These are phyloP conservation scores for Diaporthe citri DNA, from an alignment of 2,329 filamentous ascomycete genomes.

Conservation along the genomic window DNA sequence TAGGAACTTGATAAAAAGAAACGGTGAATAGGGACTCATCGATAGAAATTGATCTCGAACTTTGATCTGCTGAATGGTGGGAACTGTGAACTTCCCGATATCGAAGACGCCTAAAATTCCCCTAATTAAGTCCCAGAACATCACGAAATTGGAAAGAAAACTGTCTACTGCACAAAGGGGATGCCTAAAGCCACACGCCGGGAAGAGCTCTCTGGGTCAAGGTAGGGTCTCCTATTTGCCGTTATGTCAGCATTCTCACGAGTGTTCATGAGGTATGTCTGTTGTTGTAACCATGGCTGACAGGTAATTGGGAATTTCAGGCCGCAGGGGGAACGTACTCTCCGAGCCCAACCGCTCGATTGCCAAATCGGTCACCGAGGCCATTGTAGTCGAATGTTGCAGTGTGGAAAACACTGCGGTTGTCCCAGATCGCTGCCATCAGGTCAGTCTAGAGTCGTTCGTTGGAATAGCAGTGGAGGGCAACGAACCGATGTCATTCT, in stretches of 20 bases:
- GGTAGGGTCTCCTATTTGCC: conserved; percentile 56
- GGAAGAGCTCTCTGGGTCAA: conserved; percentile 63
- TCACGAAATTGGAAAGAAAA: neutral
- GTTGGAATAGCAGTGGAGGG: neutral
- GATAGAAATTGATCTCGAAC: neutral
- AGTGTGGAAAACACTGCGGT: conserved; percentile 68
- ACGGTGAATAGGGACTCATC: neutral
- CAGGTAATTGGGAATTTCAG: neutral
- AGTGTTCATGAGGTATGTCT: too few species aligned
- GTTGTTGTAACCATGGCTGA: neutral
- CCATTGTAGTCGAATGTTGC: conserved; percentile 70
- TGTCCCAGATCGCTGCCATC: conserved; percentile 69
- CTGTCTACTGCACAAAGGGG: conserved; percentile 20
- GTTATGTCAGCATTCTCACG: neutral
- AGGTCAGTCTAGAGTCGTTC: neutral
- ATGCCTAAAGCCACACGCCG: conserved; percentile 53
- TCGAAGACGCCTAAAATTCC: neutral
- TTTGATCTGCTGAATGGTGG: too few species aligned
- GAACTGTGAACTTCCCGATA: neutral
- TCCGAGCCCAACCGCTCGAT: conserved; percentile 67
- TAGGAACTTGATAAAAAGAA: conserved; percentile 42
- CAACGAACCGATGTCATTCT: conserved; percentile 55
- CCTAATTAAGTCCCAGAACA: too few species aligned
- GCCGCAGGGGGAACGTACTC: conserved; percentile 46
- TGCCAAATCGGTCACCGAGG: conserved; percentile 62